Percentiles rank a stretch among this genome's conserved stretches.
Evolutionary conservation across 129 eudicot genomes (phyloP).

Genomic region (Pittosporum tobira): DNA sequence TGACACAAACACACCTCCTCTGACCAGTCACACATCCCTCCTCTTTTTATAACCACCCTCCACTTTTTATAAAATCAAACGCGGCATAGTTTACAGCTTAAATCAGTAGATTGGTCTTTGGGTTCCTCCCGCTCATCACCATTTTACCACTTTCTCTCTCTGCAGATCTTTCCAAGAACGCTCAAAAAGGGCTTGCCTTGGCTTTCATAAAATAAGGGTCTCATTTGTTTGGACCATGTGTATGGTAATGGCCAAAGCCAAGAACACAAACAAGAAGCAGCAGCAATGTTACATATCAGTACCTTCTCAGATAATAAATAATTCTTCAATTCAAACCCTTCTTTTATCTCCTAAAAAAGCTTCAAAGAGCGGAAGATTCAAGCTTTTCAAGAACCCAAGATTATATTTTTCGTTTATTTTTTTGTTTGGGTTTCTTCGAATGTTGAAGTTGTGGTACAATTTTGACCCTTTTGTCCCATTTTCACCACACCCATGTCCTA

Average conservation of each 20-base stretch:
- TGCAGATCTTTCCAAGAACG: slow-evolving; percentile 19
- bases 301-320: slow-evolving; percentile 67
- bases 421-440: slow-evolving; percentile 40
- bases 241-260: slow-evolving; percentile 52
- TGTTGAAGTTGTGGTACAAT: slow-evolving; percentile 48
- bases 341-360: slow-evolving; percentile 63
- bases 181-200: slow-evolving; percentile 5
- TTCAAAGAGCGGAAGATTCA: slow-evolving; percentile 35
- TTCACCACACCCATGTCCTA: slow-evolving; percentile 49
- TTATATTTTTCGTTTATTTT: slow-evolving; percentile 45
- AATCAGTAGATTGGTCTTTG: neutral
- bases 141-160: neutral
- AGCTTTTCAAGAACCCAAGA: slow-evolving; percentile 43
- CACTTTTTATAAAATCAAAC: no score
- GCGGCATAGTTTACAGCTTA: slow-evolving; percentile 16
- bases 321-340: slow-evolving; percentile 58
- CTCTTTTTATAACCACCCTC: slow-evolving; percentile 1
- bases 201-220: slow-evolving; percentile 1
- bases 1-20: slow-evolving; percentile 2
- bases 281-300: slow-evolving; percentile 72
- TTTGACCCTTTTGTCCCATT: slow-evolving; percentile 52
- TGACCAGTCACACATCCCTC: slow-evolving; percentile 5
- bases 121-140: neutral
- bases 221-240: neutral
- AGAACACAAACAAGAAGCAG: slow-evolving; percentile 40